phyloP scores from a whole-genome alignment of 805 yeast genomes.

The Wickerhamiella hasegawae region DNA sequence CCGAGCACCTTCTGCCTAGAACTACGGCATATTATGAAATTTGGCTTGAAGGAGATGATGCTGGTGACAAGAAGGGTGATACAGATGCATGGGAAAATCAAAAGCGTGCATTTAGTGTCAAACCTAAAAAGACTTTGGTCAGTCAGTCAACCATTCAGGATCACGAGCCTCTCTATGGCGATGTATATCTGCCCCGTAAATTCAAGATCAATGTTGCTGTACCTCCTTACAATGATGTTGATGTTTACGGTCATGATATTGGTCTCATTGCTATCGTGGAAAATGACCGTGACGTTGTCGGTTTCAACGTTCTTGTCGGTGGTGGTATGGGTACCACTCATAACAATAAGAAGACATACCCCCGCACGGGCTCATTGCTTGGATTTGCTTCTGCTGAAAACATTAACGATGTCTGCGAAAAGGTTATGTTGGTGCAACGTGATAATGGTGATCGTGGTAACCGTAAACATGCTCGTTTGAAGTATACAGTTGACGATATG shows the following conservation, averaged over 20 bases:
- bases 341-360: conserved; percentile 91
- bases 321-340: conserved; percentile 99
- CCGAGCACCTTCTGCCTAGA: conserved; percentile 71
- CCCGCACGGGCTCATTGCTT: conserved; percentile 78
- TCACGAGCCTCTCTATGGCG: conserved; percentile 77
- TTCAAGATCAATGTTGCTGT: conserved; percentile 88
- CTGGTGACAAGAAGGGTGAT: conserved; percentile 51
- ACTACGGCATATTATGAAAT: conserved; percentile 95
- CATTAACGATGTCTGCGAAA: conserved; percentile 67
- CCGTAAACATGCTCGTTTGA: conserved; percentile 94
- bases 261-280: conserved; percentile 75
- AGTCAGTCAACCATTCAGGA: conserved; percentile 72
- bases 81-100: conserved; percentile 46
- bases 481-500: conserved; percentile 89
- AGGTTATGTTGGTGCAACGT: conserved; percentile 85
- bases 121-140: conserved; percentile 49
- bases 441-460: conserved; percentile 89
- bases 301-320: conserved; percentile 83
- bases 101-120: conserved; percentile 61
- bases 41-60: conserved; percentile 82
- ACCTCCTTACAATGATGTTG: conserved; percentile 94
- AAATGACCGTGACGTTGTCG: conserved; percentile 38
- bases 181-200: conserved; percentile 83
- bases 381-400: conserved; percentile 61
- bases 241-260: conserved; percentile 88